Evolutionary conservation across 164 flowering plant species (phyloP).

Genomic region (Kalanchoe fedtschenkoi): DNA sequence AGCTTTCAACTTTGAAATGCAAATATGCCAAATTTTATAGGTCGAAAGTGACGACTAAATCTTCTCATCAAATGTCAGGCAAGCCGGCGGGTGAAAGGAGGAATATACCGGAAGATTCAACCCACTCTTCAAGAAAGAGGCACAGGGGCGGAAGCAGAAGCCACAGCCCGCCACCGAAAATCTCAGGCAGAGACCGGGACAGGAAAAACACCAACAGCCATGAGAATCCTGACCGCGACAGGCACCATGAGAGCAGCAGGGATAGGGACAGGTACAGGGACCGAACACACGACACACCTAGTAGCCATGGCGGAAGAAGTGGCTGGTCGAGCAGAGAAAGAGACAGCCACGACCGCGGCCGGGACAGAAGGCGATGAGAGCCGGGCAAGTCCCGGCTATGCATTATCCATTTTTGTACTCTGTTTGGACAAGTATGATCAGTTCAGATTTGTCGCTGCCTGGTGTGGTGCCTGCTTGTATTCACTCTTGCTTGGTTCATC

Average conservation of each 20-base stretch:
- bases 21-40: background rate
- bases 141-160: conserved; percentile 59
- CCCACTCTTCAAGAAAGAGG: conserved; percentile 60
- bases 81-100: conserved; percentile 47
- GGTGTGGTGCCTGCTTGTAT: too few species aligned
- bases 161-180: conserved; percentile 59
- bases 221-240: conserved; percentile 34
- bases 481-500: too few species aligned
- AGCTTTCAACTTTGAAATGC: background rate
- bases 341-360: conserved; percentile 42
- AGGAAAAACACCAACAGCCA: conserved; percentile 19
- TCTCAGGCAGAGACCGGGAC: conserved; percentile 39
- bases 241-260: conserved; percentile 40
- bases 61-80: conserved; percentile 29
- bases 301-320: conserved; percentile 36
- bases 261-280: conserved; percentile 39
- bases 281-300: conserved; percentile 25
- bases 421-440: background rate
- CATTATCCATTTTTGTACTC: background rate
- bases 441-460: background rate
- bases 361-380: conserved; percentile 45
- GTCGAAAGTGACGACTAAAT: background rate
- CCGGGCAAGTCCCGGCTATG: background rate
- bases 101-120: conserved; percentile 48
- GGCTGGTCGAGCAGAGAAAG: conserved; percentile 32